A percentile compares a stretch with the other conserved stretches of the same genome.
Evolutionary conservation across 2,329 filamentous ascomycete genomes (phyloP).

Genomic region (Fusarium brachygibbosum): DNA sequence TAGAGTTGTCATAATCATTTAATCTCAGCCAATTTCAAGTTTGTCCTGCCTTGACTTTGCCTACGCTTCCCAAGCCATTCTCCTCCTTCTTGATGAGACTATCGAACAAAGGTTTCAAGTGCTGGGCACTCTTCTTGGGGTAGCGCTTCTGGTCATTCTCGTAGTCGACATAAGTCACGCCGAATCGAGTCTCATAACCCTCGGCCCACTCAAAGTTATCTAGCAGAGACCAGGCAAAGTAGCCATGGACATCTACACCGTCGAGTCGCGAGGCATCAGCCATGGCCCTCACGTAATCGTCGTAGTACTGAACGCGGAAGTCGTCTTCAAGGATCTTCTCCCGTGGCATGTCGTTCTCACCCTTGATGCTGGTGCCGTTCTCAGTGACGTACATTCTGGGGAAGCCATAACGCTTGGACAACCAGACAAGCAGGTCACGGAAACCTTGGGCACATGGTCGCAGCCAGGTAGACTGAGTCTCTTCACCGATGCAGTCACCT

Average conservation of each 20-base stretch:
- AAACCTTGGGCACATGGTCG: constrained; percentile 82
- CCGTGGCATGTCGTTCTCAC: constrained; percentile 80
- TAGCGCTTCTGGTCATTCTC: constrained; percentile 81
- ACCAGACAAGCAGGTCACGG: constrained; percentile 81
- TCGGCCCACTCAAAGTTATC: constrained; percentile 97
- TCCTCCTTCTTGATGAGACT: constrained; percentile 74
- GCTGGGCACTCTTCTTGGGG: constrained; percentile 86
- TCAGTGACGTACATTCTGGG: constrained; percentile 90
- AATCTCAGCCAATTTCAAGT: constrained; percentile 8
- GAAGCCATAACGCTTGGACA: constrained; percentile 79
- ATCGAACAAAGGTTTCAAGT: constrained; percentile 78
- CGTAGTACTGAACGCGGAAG: constrained; percentile 84
- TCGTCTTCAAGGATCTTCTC: constrained; percentile 83
- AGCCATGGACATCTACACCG: constrained; percentile 82
- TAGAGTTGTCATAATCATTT: constrained; percentile 14
- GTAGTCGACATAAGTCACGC: constrained; percentile 88
- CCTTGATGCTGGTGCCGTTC: constrained; percentile 87
- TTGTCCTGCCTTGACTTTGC: constrained; percentile 33
- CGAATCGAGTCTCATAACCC: constrained; percentile 88
- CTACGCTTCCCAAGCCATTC: constrained; percentile 20
- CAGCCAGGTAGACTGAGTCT: constrained; percentile 87
- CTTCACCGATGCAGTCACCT: constrained; percentile 80
- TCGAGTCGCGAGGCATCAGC: constrained; percentile 78
- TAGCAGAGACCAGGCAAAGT: constrained; percentile 89
- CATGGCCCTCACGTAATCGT: constrained; percentile 81